These are phyloP conservation scores for Lodderomyces orthopsilosis DNA, from an alignment of 1,139 yeast genomes.

Conservation along the genomic window DNA sequence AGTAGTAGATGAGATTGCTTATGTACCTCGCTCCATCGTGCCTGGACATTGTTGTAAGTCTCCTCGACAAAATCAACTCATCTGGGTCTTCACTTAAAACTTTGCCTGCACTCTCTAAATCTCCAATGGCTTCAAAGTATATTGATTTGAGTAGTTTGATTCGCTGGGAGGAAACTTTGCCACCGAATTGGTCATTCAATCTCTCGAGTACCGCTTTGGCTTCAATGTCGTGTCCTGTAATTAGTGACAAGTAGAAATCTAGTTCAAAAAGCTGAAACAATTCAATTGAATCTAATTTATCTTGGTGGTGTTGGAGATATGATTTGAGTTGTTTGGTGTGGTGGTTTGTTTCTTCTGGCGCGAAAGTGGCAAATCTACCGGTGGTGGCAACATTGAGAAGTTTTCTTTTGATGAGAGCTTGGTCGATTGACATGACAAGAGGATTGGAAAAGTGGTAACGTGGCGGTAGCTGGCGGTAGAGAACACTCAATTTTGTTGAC, in stretches of 20 bases:
- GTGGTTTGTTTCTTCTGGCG: constrained; percentile 21
- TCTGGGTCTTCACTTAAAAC: constrained; percentile 37
- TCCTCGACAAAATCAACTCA: constrained; percentile 34
- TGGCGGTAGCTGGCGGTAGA: neutral
- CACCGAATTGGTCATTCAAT: constrained; percentile 61
- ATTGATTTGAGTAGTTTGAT: constrained; percentile 55
- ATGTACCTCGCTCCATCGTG: constrained; percentile 37
- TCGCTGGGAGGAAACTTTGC: constrained; percentile 51
- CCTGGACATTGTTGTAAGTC: constrained; percentile 35
- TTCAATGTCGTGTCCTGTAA: constrained; percentile 47
- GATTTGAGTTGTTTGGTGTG: constrained; percentile 1
- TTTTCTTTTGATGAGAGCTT: constrained; percentile 21
- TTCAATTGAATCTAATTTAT: constrained; percentile 25
- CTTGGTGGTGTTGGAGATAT: constrained; percentile 1
- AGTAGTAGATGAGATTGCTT: constrained; percentile 44
- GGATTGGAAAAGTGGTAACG: neutral
- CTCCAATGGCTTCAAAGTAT: constrained; percentile 55
- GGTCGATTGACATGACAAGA: constrained; percentile 8
- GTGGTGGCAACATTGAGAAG: constrained; percentile 26
- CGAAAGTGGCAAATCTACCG: constrained; percentile 35
- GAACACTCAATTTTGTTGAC: neutral
- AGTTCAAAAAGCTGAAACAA: constrained; percentile 64
- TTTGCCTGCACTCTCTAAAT: constrained; percentile 29
- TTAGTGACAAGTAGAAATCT: constrained; percentile 64
- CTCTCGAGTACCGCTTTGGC: constrained; percentile 67